Evolutionary conservation across 371 early-diverging fungal genomes (phyloP), one percentile per base, ranked within the genome.

Genomic region (Encephalitozoon cuniculi): DNA sequence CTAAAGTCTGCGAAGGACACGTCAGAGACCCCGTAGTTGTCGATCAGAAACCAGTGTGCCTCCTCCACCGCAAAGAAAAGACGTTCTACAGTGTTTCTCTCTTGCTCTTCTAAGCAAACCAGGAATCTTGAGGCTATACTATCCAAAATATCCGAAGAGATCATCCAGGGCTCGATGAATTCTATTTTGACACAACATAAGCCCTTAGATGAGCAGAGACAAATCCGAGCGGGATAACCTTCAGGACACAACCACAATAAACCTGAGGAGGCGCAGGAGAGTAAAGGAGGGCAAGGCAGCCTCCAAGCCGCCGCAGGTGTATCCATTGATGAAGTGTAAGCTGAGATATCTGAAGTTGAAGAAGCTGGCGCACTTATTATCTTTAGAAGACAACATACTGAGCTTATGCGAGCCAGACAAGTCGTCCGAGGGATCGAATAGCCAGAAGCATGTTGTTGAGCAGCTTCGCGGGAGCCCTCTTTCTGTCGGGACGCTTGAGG

Each of bases 11-110:
- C 67, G 23, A 83, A 70, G 39, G 68, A 68, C 4, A 76, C 18
- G 74, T 90, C 89, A 68, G 89, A 85, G 74, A 91, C 91, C 75
- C 93, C 87, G 44, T 93, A 88, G 86, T 95, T 94, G 85, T 98
- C 99, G 79, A 94, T 93, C 84, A 95, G 95, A 84, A 92, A 97
- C 99, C 99, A 98, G 82, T 96, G 94, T 4, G 97, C 97, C 84
- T 95, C 94, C 81, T 98, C 99, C 55, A 98, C 91, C 86, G 95
- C 95, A 83, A 98, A 98, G 77, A 93, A 93, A 54, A 97, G 91
- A 44, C 97, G 88, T 79, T 93, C 94, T 9, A 91, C 88, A 26
- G 91, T 89, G 6, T 89, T 81, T 6, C 92, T 86, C 81, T 96
- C 97, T 78, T 89, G 91, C 49, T 90, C 90, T 18, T 95, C 94